Percentiles rank a stretch among this genome's conserved stretches.
Evolutionary conservation across 768 basidiomycete species (phyloP).

Genomic region (Rhizopogon vulgaris): DNA sequence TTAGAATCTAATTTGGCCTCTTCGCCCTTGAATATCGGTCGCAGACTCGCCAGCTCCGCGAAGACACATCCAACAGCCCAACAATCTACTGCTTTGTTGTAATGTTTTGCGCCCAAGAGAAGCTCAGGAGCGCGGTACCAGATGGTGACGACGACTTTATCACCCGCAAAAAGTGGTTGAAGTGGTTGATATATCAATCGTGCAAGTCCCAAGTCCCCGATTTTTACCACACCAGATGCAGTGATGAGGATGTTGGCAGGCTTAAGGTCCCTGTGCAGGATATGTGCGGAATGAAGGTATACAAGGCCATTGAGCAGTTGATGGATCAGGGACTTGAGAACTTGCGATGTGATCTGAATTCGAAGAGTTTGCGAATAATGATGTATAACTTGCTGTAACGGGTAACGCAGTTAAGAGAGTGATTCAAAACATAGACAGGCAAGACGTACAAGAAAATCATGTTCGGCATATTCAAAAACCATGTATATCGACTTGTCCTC

Average conservation of each 20-base stretch:
- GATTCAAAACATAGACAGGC: not conserved
- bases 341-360: constrained; percentile 60
- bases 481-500: constrained; percentile 99
- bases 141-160: constrained; percentile 98
- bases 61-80: constrained; percentile 99
- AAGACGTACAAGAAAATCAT: constrained; percentile 86
- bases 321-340: constrained; percentile 90
- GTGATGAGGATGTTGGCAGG: constrained; percentile 98
- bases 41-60: constrained; percentile 86
- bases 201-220: constrained; percentile 96
- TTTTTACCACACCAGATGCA: constrained; percentile 84
- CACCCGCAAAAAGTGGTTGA: constrained; percentile 85
- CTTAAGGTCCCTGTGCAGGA: constrained; percentile 96
- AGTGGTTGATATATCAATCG: constrained; percentile 87
- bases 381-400: constrained; percentile 89
- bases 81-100: constrained; percentile 92
- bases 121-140: constrained; percentile 99
- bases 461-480: constrained; percentile 99
- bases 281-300: constrained; percentile 92
- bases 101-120: constrained; percentile 93
- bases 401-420: not conserved
- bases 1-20: constrained; percentile 96
- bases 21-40: constrained; percentile 99
- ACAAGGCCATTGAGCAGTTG: constrained; percentile 92
- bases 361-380: constrained; percentile 92